Evolutionary conservation across 345 rosid genomes (phyloP).

Genomic region (Populus alba): DNA sequence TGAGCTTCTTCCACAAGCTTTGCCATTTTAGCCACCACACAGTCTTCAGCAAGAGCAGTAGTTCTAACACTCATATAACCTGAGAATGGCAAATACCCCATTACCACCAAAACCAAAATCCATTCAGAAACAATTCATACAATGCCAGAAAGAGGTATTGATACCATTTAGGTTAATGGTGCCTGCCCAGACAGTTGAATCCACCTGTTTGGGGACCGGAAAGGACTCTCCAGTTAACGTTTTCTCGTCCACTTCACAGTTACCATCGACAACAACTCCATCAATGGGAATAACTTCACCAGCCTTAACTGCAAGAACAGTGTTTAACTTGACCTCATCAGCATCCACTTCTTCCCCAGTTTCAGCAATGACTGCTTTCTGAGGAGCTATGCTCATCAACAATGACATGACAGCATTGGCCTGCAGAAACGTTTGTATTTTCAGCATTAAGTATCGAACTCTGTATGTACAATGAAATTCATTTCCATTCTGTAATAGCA

Average conservation of each 20-base stretch:
- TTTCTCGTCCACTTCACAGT: constrained; percentile 87
- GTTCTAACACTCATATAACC: constrained; percentile 77
- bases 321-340: constrained; percentile 62
- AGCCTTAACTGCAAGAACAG: constrained; percentile 70
- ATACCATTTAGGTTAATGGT: constrained; percentile 82
- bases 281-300: constrained; percentile 91
- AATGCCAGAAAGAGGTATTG: neutral
- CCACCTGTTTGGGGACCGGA: constrained; percentile 69
- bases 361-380: constrained; percentile 73
- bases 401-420: constrained; percentile 83
- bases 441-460: neutral
- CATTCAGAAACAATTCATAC: neutral
- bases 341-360: constrained; percentile 77
- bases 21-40: constrained; percentile 81
- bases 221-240: constrained; percentile 84
- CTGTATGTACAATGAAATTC: too few relatives aligned
- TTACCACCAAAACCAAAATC: neutral
- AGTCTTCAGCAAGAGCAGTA: constrained; percentile 77
- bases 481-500: too few relatives aligned
- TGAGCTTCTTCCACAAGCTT: constrained; percentile 97
- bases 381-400: constrained; percentile 79
- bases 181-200: constrained; percentile 85
- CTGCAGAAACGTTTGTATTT: constrained; percentile 34
- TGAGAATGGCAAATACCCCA: constrained; percentile 14
- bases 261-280: constrained; percentile 82